Percentiles rank a stretch among this genome's conserved stretches.
These are phyloP conservation scores for Yamadazyma atmosphaerica DNA, from an alignment of 1,139 yeast species.

Conservation along the genomic window DNA sequence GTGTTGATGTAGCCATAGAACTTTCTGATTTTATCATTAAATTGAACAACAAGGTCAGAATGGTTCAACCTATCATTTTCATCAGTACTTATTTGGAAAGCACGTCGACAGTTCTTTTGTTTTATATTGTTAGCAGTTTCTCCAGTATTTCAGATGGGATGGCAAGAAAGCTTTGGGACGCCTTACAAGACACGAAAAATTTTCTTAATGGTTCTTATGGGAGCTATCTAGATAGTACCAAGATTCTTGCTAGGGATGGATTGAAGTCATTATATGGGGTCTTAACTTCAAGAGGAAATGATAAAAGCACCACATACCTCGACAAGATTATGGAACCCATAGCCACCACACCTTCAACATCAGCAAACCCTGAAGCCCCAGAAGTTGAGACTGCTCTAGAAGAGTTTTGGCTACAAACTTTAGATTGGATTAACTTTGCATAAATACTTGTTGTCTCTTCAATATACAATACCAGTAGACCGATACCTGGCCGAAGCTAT, in stretches of 20 bases:
- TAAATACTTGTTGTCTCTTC: neutral
- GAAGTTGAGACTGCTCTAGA: constrained; percentile 10
- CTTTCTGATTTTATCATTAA: constrained; percentile 11
- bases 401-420: constrained; percentile 13
- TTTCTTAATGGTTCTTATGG: constrained; percentile 16
- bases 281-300: constrained; percentile 6
- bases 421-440: constrained; percentile 11
- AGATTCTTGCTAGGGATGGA: constrained; percentile 14
- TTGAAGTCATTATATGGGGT: constrained; percentile 10
- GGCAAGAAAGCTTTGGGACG: constrained; percentile 13
- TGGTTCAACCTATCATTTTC: constrained; percentile 15
- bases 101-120: constrained; percentile 14
- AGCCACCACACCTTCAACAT: constrained; percentile 2
- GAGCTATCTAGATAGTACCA: constrained; percentile 12
- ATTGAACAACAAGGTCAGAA: constrained; percentile 11
- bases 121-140: constrained; percentile 11
- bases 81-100: constrained; percentile 15
- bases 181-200: constrained; percentile 11
- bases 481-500: no score
- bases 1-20: constrained; percentile 13
- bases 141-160: constrained; percentile 10
- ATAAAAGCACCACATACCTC: constrained; percentile 8
- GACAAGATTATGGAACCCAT: constrained; percentile 13
- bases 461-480: neutral
- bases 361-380: neutral